Evolutionary conservation across 805 yeast species (phyloP), one percentile per base, ranked within the genome.

Genomic region (Kluyveromyces nonfermentans): DNA sequence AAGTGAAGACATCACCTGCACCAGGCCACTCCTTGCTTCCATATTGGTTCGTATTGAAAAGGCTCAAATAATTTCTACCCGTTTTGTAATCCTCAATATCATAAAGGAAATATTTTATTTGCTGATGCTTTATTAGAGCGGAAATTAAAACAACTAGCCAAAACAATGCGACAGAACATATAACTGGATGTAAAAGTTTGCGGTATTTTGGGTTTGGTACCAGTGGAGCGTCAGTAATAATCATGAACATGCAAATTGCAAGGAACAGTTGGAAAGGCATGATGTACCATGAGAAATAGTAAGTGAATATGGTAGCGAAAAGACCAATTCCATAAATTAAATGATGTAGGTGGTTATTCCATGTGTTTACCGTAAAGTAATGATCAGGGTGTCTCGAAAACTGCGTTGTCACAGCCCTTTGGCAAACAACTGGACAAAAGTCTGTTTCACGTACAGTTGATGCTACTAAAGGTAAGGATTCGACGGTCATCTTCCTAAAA

Each of bases 1-100:
- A 73, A 5, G 79, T 59, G 33, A 85, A 69, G 15, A 85, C 68
- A 56, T 85, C 94, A 2, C 95, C 95, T 12, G 89, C 85, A 0
- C 95, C 95, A 1, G 94, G 93, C 74, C 77, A 73, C 17, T 61
- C 56, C 3, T 57, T 51, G 43, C 55, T 52, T 17, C 55, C 55
- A 42, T 49, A 47, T 19, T 48, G 33, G 7, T 46, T 44, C 15
- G 41, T 50, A 51, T 72, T 72, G 59, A 82, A 81, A 21, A 85
- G 67, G 45, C 72, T 63, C 37, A 80, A 58, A 54, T 85, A 85
- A 12, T 69, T 82, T 43, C 80, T 70, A 0, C 89, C 89, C 0
- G 90, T 84, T 50, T 78, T 77, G 64, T 80, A 85, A 50, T 69
- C 67, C 35, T 63, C 55, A 46, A 85, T 67, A 21, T 72, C 72